Evolutionary conservation across 768 basidiomycete genomes (phyloP).

Genomic region (Lactarius sanguifluus): DNA sequence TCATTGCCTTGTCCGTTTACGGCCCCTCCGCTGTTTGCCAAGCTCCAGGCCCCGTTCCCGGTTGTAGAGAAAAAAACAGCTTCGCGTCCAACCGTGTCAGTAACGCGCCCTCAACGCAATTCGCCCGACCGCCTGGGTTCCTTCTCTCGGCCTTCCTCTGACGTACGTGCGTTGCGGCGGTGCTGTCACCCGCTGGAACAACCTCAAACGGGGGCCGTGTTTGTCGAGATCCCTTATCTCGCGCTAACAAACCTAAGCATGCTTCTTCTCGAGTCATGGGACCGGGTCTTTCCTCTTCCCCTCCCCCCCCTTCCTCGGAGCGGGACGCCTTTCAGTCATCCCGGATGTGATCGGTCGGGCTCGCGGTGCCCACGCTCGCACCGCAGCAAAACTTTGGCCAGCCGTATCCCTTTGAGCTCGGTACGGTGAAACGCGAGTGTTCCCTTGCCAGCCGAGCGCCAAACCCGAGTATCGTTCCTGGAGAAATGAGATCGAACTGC

Average conservation of each 20-base stretch:
- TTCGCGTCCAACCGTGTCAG: conserved; percentile 11
- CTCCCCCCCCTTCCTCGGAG: conserved; percentile 9
- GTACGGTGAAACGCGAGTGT: conserved; percentile 24
- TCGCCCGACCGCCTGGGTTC: conserved; percentile 9
- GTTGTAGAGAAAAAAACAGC: neutral
- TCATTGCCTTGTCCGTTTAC: conserved; percentile 25
- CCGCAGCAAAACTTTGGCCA: conserved; percentile 17
- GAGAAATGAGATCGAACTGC: conserved; percentile 29
- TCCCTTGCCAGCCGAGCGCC: conserved; percentile 30
- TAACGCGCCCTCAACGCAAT: conserved; percentile 20
- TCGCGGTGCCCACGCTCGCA: conserved; percentile 10
- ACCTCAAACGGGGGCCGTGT: conserved; percentile 18
- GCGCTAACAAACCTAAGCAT: neutral
- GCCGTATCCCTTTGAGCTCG: conserved; percentile 5
- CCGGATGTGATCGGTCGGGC: conserved; percentile 21
- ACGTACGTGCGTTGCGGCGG: conserved; percentile 23
- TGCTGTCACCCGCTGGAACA: conserved; percentile 23
- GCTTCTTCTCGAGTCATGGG: conserved; percentile 14
- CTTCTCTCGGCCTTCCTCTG: conserved; percentile 17
- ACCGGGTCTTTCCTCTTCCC: neutral
- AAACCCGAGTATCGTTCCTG: conserved; percentile 24
- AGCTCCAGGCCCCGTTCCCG: conserved; percentile 20
- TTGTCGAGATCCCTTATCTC: conserved; percentile 22
- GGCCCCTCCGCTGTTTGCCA: conserved; percentile 23
- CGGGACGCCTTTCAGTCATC: conserved; percentile 3